Base-by-base conservation (phyloP, 306 rosid genomes). In the Cicer bijugum region DNA sequence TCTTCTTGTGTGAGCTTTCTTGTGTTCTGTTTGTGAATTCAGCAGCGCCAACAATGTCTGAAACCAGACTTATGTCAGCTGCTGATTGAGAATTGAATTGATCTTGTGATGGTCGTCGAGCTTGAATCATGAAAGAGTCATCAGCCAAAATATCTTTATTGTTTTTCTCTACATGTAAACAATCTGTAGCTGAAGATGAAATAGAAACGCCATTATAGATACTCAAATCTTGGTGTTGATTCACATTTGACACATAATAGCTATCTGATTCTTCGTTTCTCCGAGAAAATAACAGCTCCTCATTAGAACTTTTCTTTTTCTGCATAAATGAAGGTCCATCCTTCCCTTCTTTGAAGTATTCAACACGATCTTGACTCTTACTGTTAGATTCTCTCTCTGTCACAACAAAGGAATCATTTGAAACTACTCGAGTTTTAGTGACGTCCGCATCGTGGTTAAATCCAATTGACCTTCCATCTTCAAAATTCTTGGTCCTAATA, bases 101-200 rank as follows among this genome's bases (percentile, higher is more conserved):
- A 80, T 88, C 82, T 60, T 82, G 86, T 8, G 78, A 44, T 38
- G 85, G 55, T 64, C 86, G 91, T 70, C 85, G 91, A 85, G 81
- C 74, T 71, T 77, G 90, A 85, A 94, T 89, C 96, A 94, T 94
- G 79, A 94, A 91, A 35, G 97, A 94, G 81, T 94, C 99, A 75
- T 94, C 99, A 4, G 74, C 82, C 67, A 91, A 60, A 42, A 78
- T 77, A 67, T 76, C 87, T 71, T 79, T 94, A 75, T 81, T 90
- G 79, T 72, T 85, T 56, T 79, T 89, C 80, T 82, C 91, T 20
- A 76, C 80, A 39, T 71, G 70, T 69, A 62, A 62, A 48, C 45
- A 2, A 14, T 79, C 80, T 60, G 69, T 61, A 65, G 86, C 73
- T 55, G 79, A 52, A 10, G 93, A 79, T 44, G 89, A 81, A 75